Evolutionary conservation across 208 protist species (phyloP), one percentile per base, ranked within the genome.

Genomic region (Leishmania tropica): DNA sequence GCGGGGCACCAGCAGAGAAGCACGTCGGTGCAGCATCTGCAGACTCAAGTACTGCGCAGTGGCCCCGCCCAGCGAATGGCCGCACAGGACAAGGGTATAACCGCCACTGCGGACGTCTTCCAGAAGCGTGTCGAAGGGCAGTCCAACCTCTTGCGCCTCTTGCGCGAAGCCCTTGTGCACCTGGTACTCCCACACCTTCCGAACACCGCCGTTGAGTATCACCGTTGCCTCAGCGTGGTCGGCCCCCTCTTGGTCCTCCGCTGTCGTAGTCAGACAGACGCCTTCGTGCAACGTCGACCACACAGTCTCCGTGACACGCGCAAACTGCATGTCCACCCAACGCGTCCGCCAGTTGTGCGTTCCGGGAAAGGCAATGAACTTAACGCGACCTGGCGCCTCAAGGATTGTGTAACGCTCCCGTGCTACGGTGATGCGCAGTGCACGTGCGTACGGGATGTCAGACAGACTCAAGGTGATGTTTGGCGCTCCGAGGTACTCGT

Each of bases 301-400:
- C 76, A 89, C 78, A 37, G 67, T 31, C 75, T 85, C 70, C 56
- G 75, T 56, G 45, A 85, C 80, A 28, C 79, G 88, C 28, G 83
- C 75, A 75, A 90, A 89, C 37, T 84, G 80, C 56, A 95, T 24
- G 73, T 93, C 85, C 13, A 90, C 86, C 67, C 86, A 76, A 58
- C 85, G 79, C 64, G 94, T 97, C 19, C 92, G 90, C 86, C 85
- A 92, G 86, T 97, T 90, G 85, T 97, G 92, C 54, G 94, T 95
- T 76, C 94, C 94, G 7, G 94, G 92, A 60, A 97, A 94, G 37
- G 94, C 81, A 37, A 97, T 87, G 80, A 90, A 95, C 85, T 92
- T 94, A 48, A 94, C 86, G 35, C 90, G 81, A 5, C 88, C 92
- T 28, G 94, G 91, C 1, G 86, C 91, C 79, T 94, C 92, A 35